Base-by-base conservation (phyloP, 495 filamentous ascomycete genomes). In the Chaetomium cochliodes region DNA sequence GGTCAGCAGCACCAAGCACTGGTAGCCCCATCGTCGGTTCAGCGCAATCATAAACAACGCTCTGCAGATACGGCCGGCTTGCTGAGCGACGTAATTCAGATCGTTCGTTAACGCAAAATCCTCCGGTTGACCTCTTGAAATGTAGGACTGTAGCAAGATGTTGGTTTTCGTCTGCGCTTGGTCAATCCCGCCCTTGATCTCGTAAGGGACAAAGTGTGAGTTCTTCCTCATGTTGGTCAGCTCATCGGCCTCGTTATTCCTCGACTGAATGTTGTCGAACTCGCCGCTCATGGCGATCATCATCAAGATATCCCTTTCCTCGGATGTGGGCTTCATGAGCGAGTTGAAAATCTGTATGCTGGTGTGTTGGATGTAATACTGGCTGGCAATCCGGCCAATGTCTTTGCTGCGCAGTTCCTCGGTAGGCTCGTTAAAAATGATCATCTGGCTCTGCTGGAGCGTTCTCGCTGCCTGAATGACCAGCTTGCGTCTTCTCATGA, bases 211-310 rank as follows among this genome's bases (percentile, higher is more conserved):
- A 26, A 80, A 81, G 42, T 90, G 85, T 0, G 89, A 80, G 26
- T 82, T 86, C 3, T 96, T 75, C 49, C 80, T 81, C 70, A 78
- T 70, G 2, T 30, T 37, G 30, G 79, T 77, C 12, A 99, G 80
- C 74, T 98, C 94, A 57, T 88, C 85, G 11, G 87, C 84, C 72
- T 99, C 94, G 60, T 69, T 93, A 41, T 99, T 96, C 42, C 94
- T 80, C 7, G 88, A 89, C 73, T 97, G 92, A 60, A 99, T 93
- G 64, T 98, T 96, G 76, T 97, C 90, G 65, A 99, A 99, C 78
- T 99, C 94, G 52, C 92, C 92, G 68, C 92, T 96, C 85, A 92
- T 88, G 72, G 91, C 92, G 70, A 99, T 92, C 92, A 98, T 97
- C 66, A 87, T 87, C 30, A 99, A 79, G 30, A 96, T 87, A 72